Conservation (phyloP, 129 eudicot genomes). For the Lonicera japonica region DNA sequence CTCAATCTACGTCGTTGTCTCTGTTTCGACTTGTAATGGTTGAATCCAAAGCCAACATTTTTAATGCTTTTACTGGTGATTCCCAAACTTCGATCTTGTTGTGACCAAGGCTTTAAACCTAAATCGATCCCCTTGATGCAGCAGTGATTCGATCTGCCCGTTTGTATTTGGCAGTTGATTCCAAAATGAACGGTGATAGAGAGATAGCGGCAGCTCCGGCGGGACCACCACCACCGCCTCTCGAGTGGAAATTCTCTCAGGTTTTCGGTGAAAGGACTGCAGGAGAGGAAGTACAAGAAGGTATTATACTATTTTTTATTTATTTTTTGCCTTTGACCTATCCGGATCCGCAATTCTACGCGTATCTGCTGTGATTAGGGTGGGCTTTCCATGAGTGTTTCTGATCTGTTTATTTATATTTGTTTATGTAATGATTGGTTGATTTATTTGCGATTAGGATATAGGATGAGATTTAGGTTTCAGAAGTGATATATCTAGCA, state of each 20-base stretch:
- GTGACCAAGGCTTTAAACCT: conserved; percentile 2
- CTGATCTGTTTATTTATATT: conserved; percentile 1
- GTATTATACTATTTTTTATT: conserved; percentile 16
- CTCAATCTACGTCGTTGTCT: conserved; percentile 1
- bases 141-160: conserved; percentile 2
- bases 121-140: conserved; percentile 30
- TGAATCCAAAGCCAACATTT: conserved; percentile 28
- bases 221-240: conserved; percentile 61
- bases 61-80: conserved; percentile 21
- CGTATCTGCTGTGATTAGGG: background rate
- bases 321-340: background rate
- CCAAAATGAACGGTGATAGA: conserved; percentile 63
- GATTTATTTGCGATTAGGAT: background rate
- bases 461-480: too few relatives aligned
- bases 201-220: conserved; percentile 54
- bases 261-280: conserved; percentile 77
- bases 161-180: conserved; percentile 11
- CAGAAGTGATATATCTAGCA: too few relatives aligned
- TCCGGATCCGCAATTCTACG: conserved; percentile 13
- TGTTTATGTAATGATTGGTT: background rate
- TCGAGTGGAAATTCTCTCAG: conserved; percentile 89
- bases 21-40: conserved; percentile 14
- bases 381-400: conserved; percentile 22
- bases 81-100: conserved; percentile 31
- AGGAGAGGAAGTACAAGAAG: conserved; percentile 75